Evolutionary conservation across 2,329 filamentous ascomycete species (phyloP).

Genomic region (Arachnopeziza araneosa): DNA sequence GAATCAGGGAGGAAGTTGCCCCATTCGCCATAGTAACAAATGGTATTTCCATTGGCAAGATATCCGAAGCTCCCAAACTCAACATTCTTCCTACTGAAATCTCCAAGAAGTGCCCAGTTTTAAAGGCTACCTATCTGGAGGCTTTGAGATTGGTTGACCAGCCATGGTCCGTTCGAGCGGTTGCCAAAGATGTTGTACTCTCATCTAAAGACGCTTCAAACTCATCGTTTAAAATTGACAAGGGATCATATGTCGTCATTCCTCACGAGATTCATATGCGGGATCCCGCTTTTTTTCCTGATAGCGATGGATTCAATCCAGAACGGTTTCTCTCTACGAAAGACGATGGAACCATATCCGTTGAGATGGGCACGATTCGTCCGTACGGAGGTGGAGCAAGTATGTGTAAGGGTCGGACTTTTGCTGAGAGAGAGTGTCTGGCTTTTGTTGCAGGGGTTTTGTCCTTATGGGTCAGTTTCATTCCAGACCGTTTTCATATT

Average conservation of each 20-base stretch:
- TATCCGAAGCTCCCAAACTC: slow-evolving; percentile 32
- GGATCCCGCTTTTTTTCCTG: slow-evolving; percentile 35
- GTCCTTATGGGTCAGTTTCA: slow-evolving; percentile 39
- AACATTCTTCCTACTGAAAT: slow-evolving; percentile 37
- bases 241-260: slow-evolving; percentile 39
- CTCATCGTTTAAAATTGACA: slow-evolving; percentile 35
- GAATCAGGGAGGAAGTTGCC: slow-evolving; percentile 40
- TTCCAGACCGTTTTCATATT: too few relatives aligned
- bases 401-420: slow-evolving; percentile 42
- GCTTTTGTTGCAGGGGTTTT: slow-evolving; percentile 47
- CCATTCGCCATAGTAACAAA: slow-evolving; percentile 36
- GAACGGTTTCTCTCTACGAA: slow-evolving; percentile 41
- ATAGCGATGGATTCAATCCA: slow-evolving; percentile 38
- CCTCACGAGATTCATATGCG: slow-evolving; percentile 40
- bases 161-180: slow-evolving; percentile 36
- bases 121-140: slow-evolving; percentile 42
- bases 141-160: slow-evolving; percentile 39
- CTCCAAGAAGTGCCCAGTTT: slow-evolving; percentile 37
- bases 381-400: slow-evolving; percentile 42
- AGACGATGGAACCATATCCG: slow-evolving; percentile 27
- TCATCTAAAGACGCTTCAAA: slow-evolving; percentile 23
- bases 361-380: slow-evolving; percentile 38
- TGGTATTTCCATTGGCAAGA: slow-evolving; percentile 23
- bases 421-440: slow-evolving; percentile 45
- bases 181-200: slow-evolving; percentile 33